A percentile compares a stretch with the other conserved stretches of the same genome.
These are phyloP conservation scores for Linnemannia elongata DNA, from an alignment of 192 early-diverging fungal genomes.

Conservation along the genomic window DNA sequence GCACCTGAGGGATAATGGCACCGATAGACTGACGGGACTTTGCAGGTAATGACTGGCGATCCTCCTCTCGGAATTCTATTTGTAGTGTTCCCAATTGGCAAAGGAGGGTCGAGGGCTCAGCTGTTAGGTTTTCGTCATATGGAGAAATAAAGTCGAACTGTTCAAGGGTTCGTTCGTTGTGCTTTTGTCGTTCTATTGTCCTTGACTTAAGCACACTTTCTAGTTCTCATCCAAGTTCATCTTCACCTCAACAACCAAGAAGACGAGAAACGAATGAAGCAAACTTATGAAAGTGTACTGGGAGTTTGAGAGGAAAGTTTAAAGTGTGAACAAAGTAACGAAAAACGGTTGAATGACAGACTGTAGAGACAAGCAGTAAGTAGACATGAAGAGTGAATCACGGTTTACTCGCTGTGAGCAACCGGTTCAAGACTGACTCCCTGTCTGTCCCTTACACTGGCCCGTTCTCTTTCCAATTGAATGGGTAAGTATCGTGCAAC, in stretches of 20 bases:
- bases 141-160: neutral
- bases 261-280: too few species aligned
- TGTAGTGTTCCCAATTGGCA: neutral
- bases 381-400: neutral
- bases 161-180: neutral
- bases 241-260: neutral
- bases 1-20: constrained; percentile 23
- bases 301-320: neutral
- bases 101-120: neutral
- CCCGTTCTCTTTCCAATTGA: neutral
- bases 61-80: constrained; percentile 31
- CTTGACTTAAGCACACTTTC: neutral
- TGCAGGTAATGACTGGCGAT: constrained; percentile 28
- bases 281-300: neutral
- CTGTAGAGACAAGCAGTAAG: neutral
- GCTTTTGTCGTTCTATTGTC: neutral
- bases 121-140: neutral
- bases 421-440: neutral
- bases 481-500: neutral
- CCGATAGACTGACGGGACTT: constrained; percentile 28
- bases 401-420: neutral
- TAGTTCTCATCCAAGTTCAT: neutral
- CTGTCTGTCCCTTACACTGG: neutral
- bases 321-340: neutral
- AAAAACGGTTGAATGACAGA: neutral